Conservation (phyloP, 139 green algal genomes). For the Coelastrella sp. region DNA sequence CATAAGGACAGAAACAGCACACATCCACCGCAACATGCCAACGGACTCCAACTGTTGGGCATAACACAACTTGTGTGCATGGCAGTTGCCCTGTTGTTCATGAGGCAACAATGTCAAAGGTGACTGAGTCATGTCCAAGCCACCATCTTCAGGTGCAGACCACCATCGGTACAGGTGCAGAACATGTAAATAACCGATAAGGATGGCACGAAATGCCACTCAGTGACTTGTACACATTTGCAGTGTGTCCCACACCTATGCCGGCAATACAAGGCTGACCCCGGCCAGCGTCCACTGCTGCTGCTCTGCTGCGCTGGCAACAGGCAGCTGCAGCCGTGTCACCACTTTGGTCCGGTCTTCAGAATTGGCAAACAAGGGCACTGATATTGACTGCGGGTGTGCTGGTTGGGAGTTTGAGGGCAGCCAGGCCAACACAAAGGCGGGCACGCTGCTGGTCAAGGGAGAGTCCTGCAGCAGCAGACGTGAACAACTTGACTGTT, state of each 20-base stretch:
- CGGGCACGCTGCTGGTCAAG: conserved; percentile 43
- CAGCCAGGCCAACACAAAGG: conserved; percentile 5
- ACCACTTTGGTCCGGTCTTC: conserved; percentile 53
- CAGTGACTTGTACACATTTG: background rate
- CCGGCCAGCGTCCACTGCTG: conserved; percentile 58
- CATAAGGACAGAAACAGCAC: no score
- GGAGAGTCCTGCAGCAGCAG: conserved; percentile 51
- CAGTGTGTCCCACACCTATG: background rate
- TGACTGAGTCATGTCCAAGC: no score
- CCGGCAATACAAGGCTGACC: conserved; percentile 58
- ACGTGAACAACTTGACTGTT: background rate
- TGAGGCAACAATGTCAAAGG: no score
- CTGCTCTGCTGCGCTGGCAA: conserved; percentile 22
- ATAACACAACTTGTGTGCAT: no score
- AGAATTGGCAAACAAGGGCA: conserved; percentile 60
- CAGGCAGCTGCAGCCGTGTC: conserved; percentile 70
- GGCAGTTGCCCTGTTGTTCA: no score
- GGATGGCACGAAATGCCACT: background rate
- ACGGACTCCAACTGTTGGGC: no score
- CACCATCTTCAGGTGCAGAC: background rate
- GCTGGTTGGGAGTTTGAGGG: background rate
- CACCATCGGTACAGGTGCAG: no score
- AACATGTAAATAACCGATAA: background rate
- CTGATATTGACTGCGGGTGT: conserved; percentile 48
- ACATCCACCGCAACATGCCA: no score